Evolutionary conservation across 495 filamentous ascomycete species (phyloP).

Genomic region (Venustampulla echinocandica): DNA sequence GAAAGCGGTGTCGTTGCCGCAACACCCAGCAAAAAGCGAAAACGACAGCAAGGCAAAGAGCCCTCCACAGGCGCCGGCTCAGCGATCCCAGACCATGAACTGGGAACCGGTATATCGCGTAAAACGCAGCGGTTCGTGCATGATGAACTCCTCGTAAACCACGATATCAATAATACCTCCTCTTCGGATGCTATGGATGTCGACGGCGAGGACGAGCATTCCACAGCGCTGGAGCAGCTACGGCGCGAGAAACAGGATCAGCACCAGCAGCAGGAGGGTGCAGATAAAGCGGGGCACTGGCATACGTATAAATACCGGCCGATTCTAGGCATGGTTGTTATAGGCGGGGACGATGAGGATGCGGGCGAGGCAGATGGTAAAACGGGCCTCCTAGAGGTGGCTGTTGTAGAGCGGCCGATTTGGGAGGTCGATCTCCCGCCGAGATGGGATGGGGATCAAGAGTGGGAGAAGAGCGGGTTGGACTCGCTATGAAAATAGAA

Average conservation of each 20-base stretch:
- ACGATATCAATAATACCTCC: conserved; percentile 18
- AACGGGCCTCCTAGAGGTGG: conserved; percentile 56
- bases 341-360: conserved; percentile 35
- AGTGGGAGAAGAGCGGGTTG: conserved; percentile 32
- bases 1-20: neutral
- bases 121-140: conserved; percentile 47
- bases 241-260: neutral
- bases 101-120: conserved; percentile 46
- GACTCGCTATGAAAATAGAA: conserved; percentile 4
- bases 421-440: conserved; percentile 78
- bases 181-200: conserved; percentile 31
- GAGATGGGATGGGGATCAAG: conserved; percentile 59
- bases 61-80: conserved; percentile 48
- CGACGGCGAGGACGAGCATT: conserved; percentile 34
- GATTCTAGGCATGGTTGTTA: conserved; percentile 76
- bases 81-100: conserved; percentile 47
- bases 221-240: conserved; percentile 5
- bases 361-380: conserved; percentile 4
- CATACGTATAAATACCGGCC: conserved; percentile 83
- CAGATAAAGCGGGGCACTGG: conserved; percentile 43
- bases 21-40: conserved; percentile 16
- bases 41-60: conserved; percentile 25
- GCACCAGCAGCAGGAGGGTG: conserved; percentile 11
- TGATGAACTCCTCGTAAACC: conserved; percentile 30
- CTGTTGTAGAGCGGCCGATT: conserved; percentile 74